A percentile compares a stretch with the other conserved stretches of the same genome.
phyloP scores from a whole-genome alignment of 106 monocot species.

The Vanilla planifolia region DNA sequence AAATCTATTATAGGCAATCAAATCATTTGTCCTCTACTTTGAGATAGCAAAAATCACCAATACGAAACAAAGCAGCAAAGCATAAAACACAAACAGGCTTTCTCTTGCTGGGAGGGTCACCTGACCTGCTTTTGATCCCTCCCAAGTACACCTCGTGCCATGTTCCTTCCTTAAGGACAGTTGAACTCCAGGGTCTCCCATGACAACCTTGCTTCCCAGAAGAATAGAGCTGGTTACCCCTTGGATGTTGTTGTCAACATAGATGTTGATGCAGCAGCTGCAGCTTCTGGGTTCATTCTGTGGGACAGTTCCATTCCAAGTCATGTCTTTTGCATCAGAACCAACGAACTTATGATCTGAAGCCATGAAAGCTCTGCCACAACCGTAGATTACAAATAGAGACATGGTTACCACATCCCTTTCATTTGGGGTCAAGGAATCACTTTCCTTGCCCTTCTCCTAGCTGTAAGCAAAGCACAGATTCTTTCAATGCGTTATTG shows the following conservation, averaged over 20 bases:
- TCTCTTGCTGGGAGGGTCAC: not conserved
- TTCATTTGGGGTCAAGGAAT: not conserved
- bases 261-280: slow-evolving; percentile 42
- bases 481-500: not conserved
- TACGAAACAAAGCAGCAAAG: not conserved
- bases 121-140: not conserved
- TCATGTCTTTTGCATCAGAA: slow-evolving; percentile 20
- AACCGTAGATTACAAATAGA: not conserved
- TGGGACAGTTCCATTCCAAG: not conserved
- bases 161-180: not conserved
- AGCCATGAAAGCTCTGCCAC: not conserved
- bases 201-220: slow-evolving; percentile 43
- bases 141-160: not conserved
- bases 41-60: not conserved
- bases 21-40: not conserved
- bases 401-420: not conserved
- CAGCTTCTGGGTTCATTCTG: not conserved
- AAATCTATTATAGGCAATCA: too few species aligned
- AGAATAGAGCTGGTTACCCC: slow-evolving; percentile 61
- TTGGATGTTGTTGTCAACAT: slow-evolving; percentile 77
- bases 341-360: not conserved
- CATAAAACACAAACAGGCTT: not conserved
- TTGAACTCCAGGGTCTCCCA: slow-evolving; percentile 50
- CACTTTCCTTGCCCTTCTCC: not conserved
- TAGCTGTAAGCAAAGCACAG: slow-evolving; percentile 6